Conservation (phyloP, 805 yeast genomes). For the Debaryomyces tyrocola region DNA sequence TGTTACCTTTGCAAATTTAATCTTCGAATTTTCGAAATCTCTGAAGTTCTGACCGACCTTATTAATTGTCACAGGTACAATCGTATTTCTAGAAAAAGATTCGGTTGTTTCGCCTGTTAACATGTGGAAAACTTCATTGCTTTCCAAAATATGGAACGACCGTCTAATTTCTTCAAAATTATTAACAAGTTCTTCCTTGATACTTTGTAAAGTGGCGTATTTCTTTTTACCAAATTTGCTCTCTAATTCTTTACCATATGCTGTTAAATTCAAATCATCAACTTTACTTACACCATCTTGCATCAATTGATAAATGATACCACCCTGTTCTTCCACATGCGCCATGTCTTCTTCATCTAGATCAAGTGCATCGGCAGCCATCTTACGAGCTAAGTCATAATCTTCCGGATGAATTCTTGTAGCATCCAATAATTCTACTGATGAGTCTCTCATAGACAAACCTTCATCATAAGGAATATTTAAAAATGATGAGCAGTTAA, state of each 20-base stretch:
- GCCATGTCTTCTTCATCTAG: conserved; percentile 91
- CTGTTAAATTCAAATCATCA: conserved; percentile 85
- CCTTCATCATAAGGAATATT: conserved; percentile 70
- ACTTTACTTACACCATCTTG: conserved; percentile 72
- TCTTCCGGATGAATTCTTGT: conserved; percentile 98
- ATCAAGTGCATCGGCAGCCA: conserved; percentile 98
- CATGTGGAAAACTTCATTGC: conserved; percentile 78
- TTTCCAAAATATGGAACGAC: conserved; percentile 62
- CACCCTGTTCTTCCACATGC: conserved; percentile 77
- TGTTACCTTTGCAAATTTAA: conserved; percentile 40
- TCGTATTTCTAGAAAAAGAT: conserved; percentile 63
- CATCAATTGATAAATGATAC: conserved; percentile 71
- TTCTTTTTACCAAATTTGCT: conserved; percentile 67
- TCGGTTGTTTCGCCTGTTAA: conserved; percentile 83
- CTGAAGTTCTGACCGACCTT: conserved; percentile 68
- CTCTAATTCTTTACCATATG: conserved; percentile 88
- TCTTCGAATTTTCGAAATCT: conserved; percentile 46
- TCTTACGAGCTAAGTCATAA: conserved; percentile 90
- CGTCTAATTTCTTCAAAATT: conserved; percentile 86
- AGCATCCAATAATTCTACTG: conserved; percentile 82
- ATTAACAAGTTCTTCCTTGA: conserved; percentile 80
- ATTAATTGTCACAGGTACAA: conserved; percentile 73
- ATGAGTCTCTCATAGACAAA: conserved; percentile 54
- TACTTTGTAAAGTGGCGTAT: conserved; percentile 77
- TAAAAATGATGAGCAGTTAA: conserved; percentile 90